A percentile compares a stretch with the other conserved stretches of the same genome.
phyloP scores from a whole-genome alignment of 129 eudicot species.

The Helichrysum umbraculigerum region DNA sequence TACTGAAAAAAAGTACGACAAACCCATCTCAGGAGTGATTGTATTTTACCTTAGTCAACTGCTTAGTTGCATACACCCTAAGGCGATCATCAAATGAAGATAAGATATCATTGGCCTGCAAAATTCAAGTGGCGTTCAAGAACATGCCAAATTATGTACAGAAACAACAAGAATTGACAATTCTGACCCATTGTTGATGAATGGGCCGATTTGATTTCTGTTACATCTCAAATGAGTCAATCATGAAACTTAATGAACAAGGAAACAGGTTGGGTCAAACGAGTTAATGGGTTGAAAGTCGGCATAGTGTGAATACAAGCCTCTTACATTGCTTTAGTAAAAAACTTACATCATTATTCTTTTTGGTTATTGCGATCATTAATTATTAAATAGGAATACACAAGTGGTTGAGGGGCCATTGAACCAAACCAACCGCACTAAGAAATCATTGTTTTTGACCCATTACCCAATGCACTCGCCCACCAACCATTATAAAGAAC shows the following conservation, averaged over 20 bases:
- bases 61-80: conserved; percentile 74
- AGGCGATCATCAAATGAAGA: conserved; percentile 98
- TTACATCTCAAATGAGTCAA: background rate
- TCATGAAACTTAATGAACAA: background rate
- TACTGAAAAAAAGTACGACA: background rate
- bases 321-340: background rate
- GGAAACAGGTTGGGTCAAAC: background rate
- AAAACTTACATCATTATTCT: background rate
- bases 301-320: background rate
- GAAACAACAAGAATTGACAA: background rate
- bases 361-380: background rate
- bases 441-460: background rate
- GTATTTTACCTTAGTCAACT: conserved; percentile 70
- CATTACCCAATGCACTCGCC: background rate
- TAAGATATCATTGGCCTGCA: conserved; percentile 91
- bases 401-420: background rate
- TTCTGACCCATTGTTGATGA: background rate
- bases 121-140: background rate
- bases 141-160: background rate
- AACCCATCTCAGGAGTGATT: background rate
- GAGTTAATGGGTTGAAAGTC: background rate
- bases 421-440: background rate
- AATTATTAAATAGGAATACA: background rate
- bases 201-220: background rate
- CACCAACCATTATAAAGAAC: background rate